Base-by-base conservation (phyloP, 139 green algal genomes). In the Chlamydomonas incerta region DNA sequence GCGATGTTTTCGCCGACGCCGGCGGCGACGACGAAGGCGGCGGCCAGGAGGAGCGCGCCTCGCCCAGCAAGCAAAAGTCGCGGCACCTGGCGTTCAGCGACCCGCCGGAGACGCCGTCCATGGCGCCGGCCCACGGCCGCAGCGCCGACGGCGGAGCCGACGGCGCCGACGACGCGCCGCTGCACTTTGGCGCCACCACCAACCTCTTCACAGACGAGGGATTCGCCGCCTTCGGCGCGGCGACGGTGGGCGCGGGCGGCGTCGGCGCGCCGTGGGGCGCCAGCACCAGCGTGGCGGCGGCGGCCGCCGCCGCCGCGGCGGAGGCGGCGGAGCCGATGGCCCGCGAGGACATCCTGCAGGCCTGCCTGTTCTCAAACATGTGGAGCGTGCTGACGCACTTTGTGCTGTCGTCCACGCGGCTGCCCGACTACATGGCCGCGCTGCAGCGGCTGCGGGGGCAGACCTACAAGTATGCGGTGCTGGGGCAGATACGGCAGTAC, bases 301-400 rank as follows among this genome's bases (percentile, higher is more conserved):
- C 31, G 28, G 52, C 28, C 10, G 29, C 72, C 28, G 31, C 15
- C 23, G 46, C 52, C 31, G 55, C 55, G 31, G 73, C 58, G 4
- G 63, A 41, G 29, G 63, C 63, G 37, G 46, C 63, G 46, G 79
- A 68, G 10, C 31, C 41, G 20, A 47, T 75, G 11, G 58, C 50
- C 5, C 50, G 33, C 15, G 50, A 77, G 52, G 67, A 74, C 50
- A 70, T 85, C 11, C 52, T 85, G 68, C 66, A 77, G 41, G 80
- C 66, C 24, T 85, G 80, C 80, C 57, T 85, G 31, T 85, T 76
- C 33, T 37, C 66, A 23, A 85, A 77, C 80, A 77, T 85, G 66
- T 85, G 80, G 80, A 60, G 24, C 18, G 66, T 77, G 50, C 50
- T 85, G 8, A 75, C 33, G 31, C 80, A 85, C 52, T 77, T 46